Percentiles rank a stretch among this genome's conserved stretches.
Evolutionary conservation across 2,329 filamentous ascomycete genomes (phyloP).

Genomic region (Colletotrichum sp.): DNA sequence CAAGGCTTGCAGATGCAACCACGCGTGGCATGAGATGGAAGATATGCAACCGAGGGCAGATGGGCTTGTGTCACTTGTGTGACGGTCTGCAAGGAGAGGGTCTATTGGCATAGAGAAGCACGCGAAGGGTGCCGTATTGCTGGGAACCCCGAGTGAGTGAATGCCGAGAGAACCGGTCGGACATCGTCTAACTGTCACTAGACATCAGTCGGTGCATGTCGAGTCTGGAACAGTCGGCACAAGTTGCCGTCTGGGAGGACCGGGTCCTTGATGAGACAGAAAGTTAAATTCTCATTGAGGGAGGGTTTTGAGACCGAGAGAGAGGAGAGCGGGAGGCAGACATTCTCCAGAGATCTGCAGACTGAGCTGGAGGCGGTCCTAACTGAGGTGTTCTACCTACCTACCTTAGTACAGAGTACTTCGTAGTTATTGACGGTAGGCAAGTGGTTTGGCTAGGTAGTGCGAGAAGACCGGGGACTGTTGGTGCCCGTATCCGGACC

Average conservation of each 20-base stretch:
- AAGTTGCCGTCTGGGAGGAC: slow-evolving; percentile 2
- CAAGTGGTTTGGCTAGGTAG: neutral
- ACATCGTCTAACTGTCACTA: neutral
- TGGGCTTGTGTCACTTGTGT: neutral
- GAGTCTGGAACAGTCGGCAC: slow-evolving; percentile 8
- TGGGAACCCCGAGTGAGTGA: slow-evolving; percentile 1
- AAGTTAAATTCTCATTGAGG: neutral
- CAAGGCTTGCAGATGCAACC: neutral
- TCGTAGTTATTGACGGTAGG: neutral
- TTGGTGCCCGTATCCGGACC: neutral
- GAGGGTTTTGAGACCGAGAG: neutral
- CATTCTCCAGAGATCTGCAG: neutral
- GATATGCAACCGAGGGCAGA: neutral
- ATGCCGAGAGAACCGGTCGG: slow-evolving; percentile 6
- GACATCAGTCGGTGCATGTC: neutral
- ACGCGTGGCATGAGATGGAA: neutral
- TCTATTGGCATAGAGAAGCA: neutral
- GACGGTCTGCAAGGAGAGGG: neutral
- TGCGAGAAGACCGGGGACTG: neutral
- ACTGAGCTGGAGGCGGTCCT: neutral
- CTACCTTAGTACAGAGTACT: neutral
- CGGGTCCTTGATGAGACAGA: neutral
- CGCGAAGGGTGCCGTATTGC: neutral
- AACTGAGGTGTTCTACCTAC: neutral
- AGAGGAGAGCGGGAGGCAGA: neutral